Percentiles rank a stretch among this genome's conserved stretches.
These are phyloP conservation scores for Macrophomina pseudophaseolina DNA, from an alignment of 2,329 filamentous ascomycete genomes.

Conservation along the genomic window DNA sequence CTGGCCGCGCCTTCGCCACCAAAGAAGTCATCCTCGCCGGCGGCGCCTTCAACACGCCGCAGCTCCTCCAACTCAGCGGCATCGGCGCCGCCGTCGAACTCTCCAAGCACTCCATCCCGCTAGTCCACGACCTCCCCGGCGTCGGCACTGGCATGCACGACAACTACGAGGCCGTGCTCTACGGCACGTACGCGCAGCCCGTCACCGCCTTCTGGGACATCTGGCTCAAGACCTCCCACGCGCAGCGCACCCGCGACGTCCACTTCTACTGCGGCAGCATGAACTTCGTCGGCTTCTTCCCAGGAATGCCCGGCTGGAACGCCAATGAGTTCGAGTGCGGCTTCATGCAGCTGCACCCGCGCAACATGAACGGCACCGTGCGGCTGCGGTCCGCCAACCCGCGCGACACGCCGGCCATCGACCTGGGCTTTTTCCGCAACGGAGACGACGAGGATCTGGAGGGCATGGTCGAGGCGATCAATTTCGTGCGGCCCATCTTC, in stretches of 20 bases:
- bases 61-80: slow-evolving; percentile 68
- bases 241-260: slow-evolving; percentile 32
- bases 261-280: slow-evolving; percentile 40
- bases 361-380: slow-evolving; percentile 67
- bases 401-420: slow-evolving; percentile 65
- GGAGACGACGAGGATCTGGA: slow-evolving; percentile 58
- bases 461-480: slow-evolving; percentile 62
- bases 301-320: slow-evolving; percentile 22
- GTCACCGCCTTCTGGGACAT: slow-evolving; percentile 52
- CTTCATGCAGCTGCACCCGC: slow-evolving; percentile 54
- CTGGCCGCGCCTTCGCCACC: slow-evolving; percentile 48
- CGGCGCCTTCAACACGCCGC: slow-evolving; percentile 67
- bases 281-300: slow-evolving; percentile 38
- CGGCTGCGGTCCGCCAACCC: slow-evolving; percentile 65
- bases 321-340: slow-evolving; percentile 53
- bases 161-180: slow-evolving; percentile 60
- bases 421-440: slow-evolving; percentile 46
- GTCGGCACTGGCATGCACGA: slow-evolving; percentile 70
- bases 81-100: slow-evolving; percentile 63
- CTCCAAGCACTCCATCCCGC: slow-evolving; percentile 56
- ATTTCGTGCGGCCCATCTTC: slow-evolving; percentile 53
- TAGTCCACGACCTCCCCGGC: slow-evolving; percentile 62
- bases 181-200: slow-evolving; percentile 50
- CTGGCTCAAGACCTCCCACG: background rate
- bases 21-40: slow-evolving; percentile 53